Evolutionary conservation across 2,329 filamentous ascomycete species (phyloP).

Genomic region (Verticillium albo-atrum): DNA sequence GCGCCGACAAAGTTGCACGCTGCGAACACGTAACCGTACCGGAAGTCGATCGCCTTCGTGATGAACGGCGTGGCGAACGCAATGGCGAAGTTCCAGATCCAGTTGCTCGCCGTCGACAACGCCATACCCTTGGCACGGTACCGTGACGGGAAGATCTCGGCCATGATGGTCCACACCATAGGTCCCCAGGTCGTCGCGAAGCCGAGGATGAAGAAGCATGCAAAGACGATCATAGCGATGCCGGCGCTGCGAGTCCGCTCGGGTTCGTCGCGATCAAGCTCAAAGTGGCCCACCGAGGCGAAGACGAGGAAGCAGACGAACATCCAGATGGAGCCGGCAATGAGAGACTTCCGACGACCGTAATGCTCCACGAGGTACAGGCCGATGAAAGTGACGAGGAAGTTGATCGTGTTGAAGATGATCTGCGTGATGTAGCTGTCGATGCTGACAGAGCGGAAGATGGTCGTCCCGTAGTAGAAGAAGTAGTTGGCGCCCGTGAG

Average conservation of each 20-base stretch:
- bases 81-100: slow-evolving; percentile 70
- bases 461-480: slow-evolving; percentile 59
- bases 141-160: slow-evolving; percentile 60
- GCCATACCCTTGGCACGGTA: slow-evolving; percentile 59
- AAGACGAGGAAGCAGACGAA: slow-evolving; percentile 56
- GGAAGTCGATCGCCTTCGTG: slow-evolving; percentile 64
- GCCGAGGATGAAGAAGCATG: slow-evolving; percentile 58
- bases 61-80: slow-evolving; percentile 81
- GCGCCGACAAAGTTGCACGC: slow-evolving; percentile 63
- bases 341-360: slow-evolving; percentile 59
- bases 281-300: slow-evolving; percentile 47
- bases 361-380: slow-evolving; percentile 67
- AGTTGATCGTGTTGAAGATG: slow-evolving; percentile 64
- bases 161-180: slow-evolving; percentile 60
- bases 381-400: slow-evolving; percentile 61
- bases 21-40: slow-evolving; percentile 73
- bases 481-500: slow-evolving; percentile 65
- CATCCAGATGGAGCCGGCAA: slow-evolving; percentile 59
- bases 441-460: slow-evolving; percentile 39
- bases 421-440: slow-evolving; percentile 64
- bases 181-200: slow-evolving; percentile 67
- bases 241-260: slow-evolving; percentile 37
- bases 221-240: slow-evolving; percentile 59
- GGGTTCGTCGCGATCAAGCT: slow-evolving; percentile 31
- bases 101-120: slow-evolving; percentile 57